A percentile compares a stretch with the other conserved stretches of the same genome.
These are phyloP conservation scores for Ceratocystis eucalypticola DNA, from an alignment of 2,329 filamentous ascomycete genomes.

Conservation along the genomic window DNA sequence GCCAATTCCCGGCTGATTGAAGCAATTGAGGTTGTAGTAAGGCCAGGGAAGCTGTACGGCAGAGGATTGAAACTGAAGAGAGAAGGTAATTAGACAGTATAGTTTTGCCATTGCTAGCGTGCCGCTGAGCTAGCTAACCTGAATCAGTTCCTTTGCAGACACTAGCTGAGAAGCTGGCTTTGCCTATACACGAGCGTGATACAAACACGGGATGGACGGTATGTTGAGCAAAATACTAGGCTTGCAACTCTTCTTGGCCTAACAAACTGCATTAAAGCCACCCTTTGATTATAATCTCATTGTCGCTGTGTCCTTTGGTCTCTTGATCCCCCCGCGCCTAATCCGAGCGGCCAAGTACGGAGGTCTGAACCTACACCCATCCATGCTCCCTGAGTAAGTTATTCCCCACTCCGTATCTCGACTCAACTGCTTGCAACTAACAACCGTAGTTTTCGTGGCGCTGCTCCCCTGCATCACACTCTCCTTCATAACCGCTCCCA, in stretches of 20 bases:
- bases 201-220: constrained; percentile 75
- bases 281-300: constrained; percentile 58
- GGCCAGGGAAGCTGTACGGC: constrained; percentile 65
- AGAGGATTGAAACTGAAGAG: constrained; percentile 55
- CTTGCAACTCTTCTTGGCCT: constrained; percentile 8
- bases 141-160: constrained; percentile 52
- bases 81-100: constrained; percentile 31
- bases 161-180: constrained; percentile 46
- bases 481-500: constrained; percentile 46
- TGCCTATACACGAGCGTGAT: constrained; percentile 61
- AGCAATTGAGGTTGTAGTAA: constrained; percentile 75
- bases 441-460: constrained; percentile 54
- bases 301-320: constrained; percentile 85
- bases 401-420: background rate
- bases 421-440: constrained; percentile 10
- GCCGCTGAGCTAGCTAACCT: background rate
- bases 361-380: constrained; percentile 88
- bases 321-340: constrained; percentile 70
- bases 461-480: constrained; percentile 78
- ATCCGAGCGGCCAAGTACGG: constrained; percentile 60
- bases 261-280: constrained; percentile 30
- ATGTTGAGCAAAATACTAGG: constrained; percentile 24
- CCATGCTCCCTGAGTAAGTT: constrained; percentile 65
- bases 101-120: background rate
- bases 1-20: constrained; percentile 43